Conservation (phyloP, 2,329 filamentous ascomycete species). For the Xylariaceae sp. region DNA sequence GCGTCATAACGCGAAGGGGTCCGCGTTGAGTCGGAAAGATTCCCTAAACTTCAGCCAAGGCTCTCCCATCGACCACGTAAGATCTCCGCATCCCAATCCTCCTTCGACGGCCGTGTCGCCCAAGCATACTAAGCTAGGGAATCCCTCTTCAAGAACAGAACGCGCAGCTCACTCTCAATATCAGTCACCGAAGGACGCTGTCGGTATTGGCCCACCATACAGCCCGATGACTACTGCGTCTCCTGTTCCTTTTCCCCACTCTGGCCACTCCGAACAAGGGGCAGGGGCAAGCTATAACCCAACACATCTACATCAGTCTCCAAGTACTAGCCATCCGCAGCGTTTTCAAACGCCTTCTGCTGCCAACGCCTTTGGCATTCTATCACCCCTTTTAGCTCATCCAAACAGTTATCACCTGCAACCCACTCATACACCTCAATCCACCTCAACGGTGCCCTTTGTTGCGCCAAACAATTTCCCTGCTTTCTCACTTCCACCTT, state of each 20-base stretch:
- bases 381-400: constrained; percentile 48
- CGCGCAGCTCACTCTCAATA: constrained; percentile 39
- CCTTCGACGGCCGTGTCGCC: constrained; percentile 44
- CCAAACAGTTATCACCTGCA: constrained; percentile 43
- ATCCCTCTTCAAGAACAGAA: constrained; percentile 37
- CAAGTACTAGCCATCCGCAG: constrained; percentile 38
- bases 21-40: constrained; percentile 69
- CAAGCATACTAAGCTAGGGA: constrained; percentile 41
- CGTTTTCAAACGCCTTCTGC: constrained; percentile 44
- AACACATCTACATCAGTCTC: constrained; percentile 37
- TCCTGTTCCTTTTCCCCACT: constrained; percentile 34
- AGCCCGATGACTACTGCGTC: constrained; percentile 43
- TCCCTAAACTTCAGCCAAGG: constrained; percentile 49
- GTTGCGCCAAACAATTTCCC: constrained; percentile 57
- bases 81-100: constrained; percentile 37
- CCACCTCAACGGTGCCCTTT: constrained; percentile 41
- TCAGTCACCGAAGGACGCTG: constrained; percentile 41
- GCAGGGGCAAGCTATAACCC: constrained; percentile 33
- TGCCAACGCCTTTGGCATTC: constrained; percentile 44
- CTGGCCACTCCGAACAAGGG: constrained; percentile 36
- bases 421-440: constrained; percentile 41
- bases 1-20: constrained; percentile 73
- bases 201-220: constrained; percentile 40
- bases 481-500: constrained; percentile 57
- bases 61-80: constrained; percentile 39